phyloP scores from a whole-genome alignment of 2,329 filamentous ascomycete genomes.

The Macrophomina phaseolina region DNA sequence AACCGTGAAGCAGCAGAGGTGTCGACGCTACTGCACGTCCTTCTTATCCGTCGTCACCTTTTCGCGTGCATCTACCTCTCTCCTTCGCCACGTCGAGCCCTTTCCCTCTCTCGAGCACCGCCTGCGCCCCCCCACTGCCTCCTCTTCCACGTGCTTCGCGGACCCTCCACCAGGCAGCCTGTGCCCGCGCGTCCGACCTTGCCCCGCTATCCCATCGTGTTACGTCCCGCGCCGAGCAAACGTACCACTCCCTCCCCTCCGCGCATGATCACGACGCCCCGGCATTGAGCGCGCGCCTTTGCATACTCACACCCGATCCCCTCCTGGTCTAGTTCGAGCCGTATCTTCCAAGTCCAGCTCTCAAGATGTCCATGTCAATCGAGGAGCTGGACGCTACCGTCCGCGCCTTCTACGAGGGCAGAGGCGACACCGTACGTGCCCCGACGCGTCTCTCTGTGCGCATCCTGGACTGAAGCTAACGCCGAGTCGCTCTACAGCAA shows the following conservation, averaged over 20 bases:
- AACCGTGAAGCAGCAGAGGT: slow-evolving; percentile 16
- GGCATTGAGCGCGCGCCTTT: slow-evolving; percentile 26
- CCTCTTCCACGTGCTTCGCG: slow-evolving; percentile 16
- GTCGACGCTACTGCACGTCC: slow-evolving; percentile 20
- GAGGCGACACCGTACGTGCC: slow-evolving; percentile 83
- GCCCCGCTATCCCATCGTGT: slow-evolving; percentile 28
- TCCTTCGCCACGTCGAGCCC: slow-evolving; percentile 13
- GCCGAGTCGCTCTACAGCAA: slow-evolving; percentile 67
- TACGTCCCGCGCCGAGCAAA: slow-evolving; percentile 27
- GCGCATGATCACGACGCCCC: slow-evolving; percentile 25
- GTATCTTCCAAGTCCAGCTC: slow-evolving; percentile 27
- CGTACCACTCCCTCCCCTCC: slow-evolving; percentile 15
- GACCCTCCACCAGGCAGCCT: slow-evolving; percentile 7
- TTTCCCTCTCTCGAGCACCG: slow-evolving; percentile 3
- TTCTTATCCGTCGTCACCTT: slow-evolving; percentile 24
- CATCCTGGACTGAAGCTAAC: slow-evolving; percentile 38
- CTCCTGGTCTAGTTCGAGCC: slow-evolving; percentile 9
- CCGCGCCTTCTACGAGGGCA: slow-evolving; percentile 95
- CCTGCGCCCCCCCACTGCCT: slow-evolving; percentile 6
- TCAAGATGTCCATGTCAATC: slow-evolving; percentile 72
- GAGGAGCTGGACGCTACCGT: slow-evolving; percentile 96
- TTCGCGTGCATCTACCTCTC: slow-evolving; percentile 25
- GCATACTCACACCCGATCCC: slow-evolving; percentile 5
- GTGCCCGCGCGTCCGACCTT: slow-evolving; percentile 25
- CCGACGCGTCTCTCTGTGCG: slow-evolving; percentile 20